phyloP scores from a whole-genome alignment of 73 alveolate genomes.

The Paramecium primaurelia region DNA sequence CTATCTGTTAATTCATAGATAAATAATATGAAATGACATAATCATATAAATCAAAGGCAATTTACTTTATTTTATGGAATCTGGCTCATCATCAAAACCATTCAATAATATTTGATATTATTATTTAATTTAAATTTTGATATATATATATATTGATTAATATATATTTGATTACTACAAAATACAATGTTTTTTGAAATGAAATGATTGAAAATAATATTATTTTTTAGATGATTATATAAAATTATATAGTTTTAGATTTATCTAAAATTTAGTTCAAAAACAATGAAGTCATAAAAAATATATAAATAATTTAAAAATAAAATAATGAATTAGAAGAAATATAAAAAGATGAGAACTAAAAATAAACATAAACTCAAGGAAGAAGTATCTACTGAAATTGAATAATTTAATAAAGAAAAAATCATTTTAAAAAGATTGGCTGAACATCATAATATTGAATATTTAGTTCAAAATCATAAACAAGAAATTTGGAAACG shows the following conservation, averaged over 20 bases:
- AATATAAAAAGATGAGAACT: not conserved
- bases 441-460: not conserved
- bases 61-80: not conserved
- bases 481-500: not conserved
- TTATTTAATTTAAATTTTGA: not conserved
- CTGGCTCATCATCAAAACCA: not conserved
- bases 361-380: not conserved
- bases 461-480: not conserved
- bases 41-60: not conserved
- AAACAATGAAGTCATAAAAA: not conserved
- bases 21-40: not conserved
- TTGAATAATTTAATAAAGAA: not conserved
- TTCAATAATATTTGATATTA: not conserved
- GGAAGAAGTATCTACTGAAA: not conserved
- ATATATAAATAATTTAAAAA: not conserved
- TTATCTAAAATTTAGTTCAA: not conserved
- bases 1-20: not conserved
- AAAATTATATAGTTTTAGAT: not conserved
- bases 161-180: too few relatives aligned
- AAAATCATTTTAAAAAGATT: not conserved
- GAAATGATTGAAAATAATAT: too few relatives aligned
- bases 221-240: not conserved
- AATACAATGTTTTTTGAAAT: not conserved
- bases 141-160: not conserved
- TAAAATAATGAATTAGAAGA: not conserved